Conservation (phyloP, 805 yeast species). For the Komagataella phaffii region DNA sequence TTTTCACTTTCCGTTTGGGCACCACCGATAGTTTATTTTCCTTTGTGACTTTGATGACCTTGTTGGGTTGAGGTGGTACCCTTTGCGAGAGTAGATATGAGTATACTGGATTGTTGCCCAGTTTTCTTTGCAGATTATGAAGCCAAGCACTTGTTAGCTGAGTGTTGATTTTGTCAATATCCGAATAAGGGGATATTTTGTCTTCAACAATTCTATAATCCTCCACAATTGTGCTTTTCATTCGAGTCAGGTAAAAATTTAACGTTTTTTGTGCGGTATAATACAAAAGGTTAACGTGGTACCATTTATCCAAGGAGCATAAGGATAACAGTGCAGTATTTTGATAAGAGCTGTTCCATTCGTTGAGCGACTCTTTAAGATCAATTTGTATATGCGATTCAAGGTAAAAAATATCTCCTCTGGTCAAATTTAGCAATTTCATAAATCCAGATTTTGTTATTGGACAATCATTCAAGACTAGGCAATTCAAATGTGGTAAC, state of each 20-base stretch:
- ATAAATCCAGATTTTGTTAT: background rate
- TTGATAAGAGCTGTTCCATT: background rate
- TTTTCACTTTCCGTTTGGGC: background rate
- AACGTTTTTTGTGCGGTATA: background rate
- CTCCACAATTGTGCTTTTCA: background rate
- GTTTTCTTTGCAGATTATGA: background rate
- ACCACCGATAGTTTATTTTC: background rate
- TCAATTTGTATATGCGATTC: background rate
- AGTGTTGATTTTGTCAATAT: background rate
- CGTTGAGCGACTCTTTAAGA: background rate
- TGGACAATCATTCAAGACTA: constrained; percentile 5
- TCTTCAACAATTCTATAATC: background rate
- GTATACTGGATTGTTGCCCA: background rate
- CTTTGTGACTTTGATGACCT: background rate
- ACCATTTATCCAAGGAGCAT: background rate
- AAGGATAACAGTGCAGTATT: background rate
- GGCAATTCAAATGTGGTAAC: constrained; percentile 7
- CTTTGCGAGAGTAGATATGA: background rate
- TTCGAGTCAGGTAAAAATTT: background rate
- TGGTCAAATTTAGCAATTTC: background rate
- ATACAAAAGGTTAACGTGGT: background rate
- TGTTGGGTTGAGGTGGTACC: background rate
- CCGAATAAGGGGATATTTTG: background rate
- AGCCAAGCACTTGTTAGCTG: background rate
- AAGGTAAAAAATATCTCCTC: background rate